Conservation (phyloP, 192 early-diverging fungal species). For the Mortierella antarctica region DNA sequence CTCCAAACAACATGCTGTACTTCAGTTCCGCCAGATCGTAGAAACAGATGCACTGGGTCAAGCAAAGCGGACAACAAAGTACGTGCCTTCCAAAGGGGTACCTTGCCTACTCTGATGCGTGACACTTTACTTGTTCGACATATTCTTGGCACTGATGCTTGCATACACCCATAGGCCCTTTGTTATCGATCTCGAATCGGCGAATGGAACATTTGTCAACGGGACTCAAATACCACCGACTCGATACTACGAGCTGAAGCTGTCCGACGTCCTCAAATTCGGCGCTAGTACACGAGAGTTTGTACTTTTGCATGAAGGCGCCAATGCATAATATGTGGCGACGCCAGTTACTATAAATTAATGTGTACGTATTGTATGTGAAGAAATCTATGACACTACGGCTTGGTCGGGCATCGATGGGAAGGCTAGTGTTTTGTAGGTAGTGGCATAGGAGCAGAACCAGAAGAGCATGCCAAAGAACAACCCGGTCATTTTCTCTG, state of each 20-base stretch:
- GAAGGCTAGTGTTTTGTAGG: slow-evolving; percentile 31
- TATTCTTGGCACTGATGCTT: neutral
- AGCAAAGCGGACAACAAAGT: slow-evolving; percentile 64
- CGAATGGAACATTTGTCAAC: slow-evolving; percentile 94
- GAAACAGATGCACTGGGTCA: slow-evolving; percentile 62
- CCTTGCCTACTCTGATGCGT: neutral
- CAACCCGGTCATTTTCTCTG: slow-evolving; percentile 76
- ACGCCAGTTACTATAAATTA: too few relatives aligned
- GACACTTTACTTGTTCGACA: neutral
- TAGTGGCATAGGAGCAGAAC: slow-evolving; percentile 58
- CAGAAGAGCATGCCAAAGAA: slow-evolving; percentile 78
- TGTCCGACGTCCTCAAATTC: slow-evolving; percentile 90
- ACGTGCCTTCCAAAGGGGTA: neutral
- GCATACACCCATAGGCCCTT: slow-evolving; percentile 71
- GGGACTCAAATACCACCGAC: slow-evolving; percentile 75
- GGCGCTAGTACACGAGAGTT: slow-evolving; percentile 93
- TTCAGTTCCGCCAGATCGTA: slow-evolving; percentile 84
- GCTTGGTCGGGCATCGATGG: slow-evolving; percentile 46
- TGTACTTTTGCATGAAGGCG: slow-evolving; percentile 83
- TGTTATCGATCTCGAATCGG: slow-evolving; percentile 92
- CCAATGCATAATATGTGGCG: slow-evolving; percentile 22
- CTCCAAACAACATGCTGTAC: slow-evolving; percentile 93
- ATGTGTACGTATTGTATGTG: too few relatives aligned
- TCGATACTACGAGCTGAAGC: slow-evolving; percentile 86
- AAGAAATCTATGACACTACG: slow-evolving; percentile 6